phyloP scores from a whole-genome alignment of 352 stramenopile species.

The Phytophthora cajani region DNA sequence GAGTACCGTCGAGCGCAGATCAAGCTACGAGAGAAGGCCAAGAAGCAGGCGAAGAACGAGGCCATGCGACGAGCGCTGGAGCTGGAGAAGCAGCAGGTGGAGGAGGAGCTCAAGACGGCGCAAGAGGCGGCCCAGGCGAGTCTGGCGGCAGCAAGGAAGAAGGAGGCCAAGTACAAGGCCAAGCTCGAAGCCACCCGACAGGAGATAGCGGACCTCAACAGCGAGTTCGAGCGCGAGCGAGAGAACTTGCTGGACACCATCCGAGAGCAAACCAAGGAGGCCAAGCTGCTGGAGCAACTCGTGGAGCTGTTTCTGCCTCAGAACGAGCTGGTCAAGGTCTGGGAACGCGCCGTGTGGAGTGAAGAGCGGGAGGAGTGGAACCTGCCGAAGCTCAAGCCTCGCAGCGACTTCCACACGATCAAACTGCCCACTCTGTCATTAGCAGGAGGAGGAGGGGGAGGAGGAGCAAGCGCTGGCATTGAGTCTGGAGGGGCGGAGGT shows the following conservation, averaged over 20 bases:
- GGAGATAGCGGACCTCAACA: constrained; percentile 85
- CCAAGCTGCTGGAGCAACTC: constrained; percentile 89
- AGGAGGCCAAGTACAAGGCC: constrained; percentile 66
- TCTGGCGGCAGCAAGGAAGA: constrained; percentile 63
- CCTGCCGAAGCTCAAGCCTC: constrained; percentile 75
- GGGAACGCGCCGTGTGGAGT: constrained; percentile 84
- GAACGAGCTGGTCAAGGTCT: constrained; percentile 89
- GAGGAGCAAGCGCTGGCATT: constrained; percentile 10
- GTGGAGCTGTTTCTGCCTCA: constrained; percentile 84
- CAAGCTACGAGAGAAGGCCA: constrained; percentile 80
- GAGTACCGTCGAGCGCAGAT: constrained; percentile 80
- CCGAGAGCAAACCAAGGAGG: constrained; percentile 89
- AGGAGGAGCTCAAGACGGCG: constrained; percentile 74
- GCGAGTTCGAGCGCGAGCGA: constrained; percentile 87
- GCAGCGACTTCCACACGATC: constrained; percentile 84
- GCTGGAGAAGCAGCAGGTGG: constrained; percentile 76
- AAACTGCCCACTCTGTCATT: constrained; percentile 64
- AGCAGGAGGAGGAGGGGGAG: constrained; percentile 14
- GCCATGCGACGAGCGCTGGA: constrained; percentile 61
- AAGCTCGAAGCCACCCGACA: constrained; percentile 82
- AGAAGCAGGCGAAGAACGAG: constrained; percentile 71
- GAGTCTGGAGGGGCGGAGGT: constrained; percentile 71
- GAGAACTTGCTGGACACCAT: constrained; percentile 89
- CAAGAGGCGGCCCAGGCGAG: constrained; percentile 72
- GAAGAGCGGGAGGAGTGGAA: constrained; percentile 86